phyloP scores from a whole-genome alignment of 2,329 filamentous ascomycete species.

The Berkeleyomyces basicola region DNA sequence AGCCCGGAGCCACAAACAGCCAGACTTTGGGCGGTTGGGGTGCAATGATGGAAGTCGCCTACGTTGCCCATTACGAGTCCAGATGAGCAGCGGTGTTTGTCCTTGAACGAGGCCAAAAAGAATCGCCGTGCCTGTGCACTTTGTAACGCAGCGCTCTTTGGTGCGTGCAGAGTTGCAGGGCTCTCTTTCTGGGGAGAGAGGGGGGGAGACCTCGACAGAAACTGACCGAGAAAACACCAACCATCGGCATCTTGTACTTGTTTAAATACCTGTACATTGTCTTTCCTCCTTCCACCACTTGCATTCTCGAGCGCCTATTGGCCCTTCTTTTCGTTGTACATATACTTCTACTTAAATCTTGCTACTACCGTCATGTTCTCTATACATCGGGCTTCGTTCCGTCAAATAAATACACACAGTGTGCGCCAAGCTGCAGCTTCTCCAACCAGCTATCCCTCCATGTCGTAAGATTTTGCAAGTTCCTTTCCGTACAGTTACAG shows the following conservation, averaged over 20 bases:
- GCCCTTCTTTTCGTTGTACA: not conserved
- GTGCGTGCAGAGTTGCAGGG: too few species aligned
- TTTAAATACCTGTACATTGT: not conserved
- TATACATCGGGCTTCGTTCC: not conserved
- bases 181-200: too few species aligned
- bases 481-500: not conserved
- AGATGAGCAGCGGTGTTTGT: not conserved
- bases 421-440: not conserved
- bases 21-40: conserved; percentile 27
- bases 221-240: too few species aligned
- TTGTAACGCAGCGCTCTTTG: too few species aligned
- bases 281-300: not conserved
- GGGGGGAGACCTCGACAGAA: too few species aligned
- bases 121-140: too few species aligned
- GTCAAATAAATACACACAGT: not conserved
- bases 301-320: not conserved
- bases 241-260: too few species aligned
- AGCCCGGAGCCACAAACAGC: conserved; percentile 33
- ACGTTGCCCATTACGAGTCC: conserved; percentile 16
- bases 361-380: not conserved
- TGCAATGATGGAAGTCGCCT: conserved; percentile 17
- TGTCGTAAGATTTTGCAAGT: not conserved
- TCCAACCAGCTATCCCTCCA: not conserved
- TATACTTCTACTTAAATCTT: not conserved
- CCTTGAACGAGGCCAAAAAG: too few species aligned